phyloP scores from a whole-genome alignment of 1,139 yeast species.

The Saccharomyces hybrid region DNA sequence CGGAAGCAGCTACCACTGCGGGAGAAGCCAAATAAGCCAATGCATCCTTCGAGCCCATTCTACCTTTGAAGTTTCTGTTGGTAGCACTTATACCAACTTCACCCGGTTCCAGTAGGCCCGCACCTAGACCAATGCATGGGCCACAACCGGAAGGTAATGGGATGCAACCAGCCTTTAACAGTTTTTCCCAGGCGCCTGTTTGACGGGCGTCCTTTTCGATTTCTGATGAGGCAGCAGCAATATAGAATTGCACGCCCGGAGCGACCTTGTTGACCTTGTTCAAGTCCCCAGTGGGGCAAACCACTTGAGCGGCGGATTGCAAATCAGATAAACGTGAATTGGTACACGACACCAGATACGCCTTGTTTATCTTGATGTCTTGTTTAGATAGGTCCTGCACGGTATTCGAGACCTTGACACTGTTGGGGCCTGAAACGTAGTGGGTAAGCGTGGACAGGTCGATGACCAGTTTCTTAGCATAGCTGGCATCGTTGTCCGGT shows the following conservation, averaged over 20 bases:
- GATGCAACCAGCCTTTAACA: conserved; percentile 86
- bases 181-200: conserved; percentile 83
- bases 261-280: conserved; percentile 62
- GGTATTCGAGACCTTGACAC: conserved; percentile 83
- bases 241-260: conserved; percentile 84
- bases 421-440: conserved; percentile 91
- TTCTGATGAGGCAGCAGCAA: conserved; percentile 92
- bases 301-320: conserved; percentile 84
- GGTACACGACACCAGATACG: conserved; percentile 96
- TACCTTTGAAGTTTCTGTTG: conserved; percentile 95
- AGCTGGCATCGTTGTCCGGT: conserved; percentile 71
- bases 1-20: conserved; percentile 97
- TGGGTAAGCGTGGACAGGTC: conserved; percentile 87
- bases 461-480: conserved; percentile 78
- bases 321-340: conserved; percentile 90
- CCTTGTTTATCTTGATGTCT: conserved; percentile 78
- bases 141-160: conserved; percentile 99
- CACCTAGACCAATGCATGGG: conserved; percentile 96
- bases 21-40: conserved; percentile 95
- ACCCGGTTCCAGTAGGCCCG: conserved; percentile 88
- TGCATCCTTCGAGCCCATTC: conserved; percentile 98
- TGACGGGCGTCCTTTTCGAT: conserved; percentile 91
- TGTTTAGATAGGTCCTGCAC: conserved; percentile 66
- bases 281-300: conserved; percentile 27
- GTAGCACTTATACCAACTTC: conserved; percentile 98